These are phyloP conservation scores for Magnusiomyces tetraspermus DNA, from an alignment of 1,139 yeast genomes.

Conservation along the genomic window DNA sequence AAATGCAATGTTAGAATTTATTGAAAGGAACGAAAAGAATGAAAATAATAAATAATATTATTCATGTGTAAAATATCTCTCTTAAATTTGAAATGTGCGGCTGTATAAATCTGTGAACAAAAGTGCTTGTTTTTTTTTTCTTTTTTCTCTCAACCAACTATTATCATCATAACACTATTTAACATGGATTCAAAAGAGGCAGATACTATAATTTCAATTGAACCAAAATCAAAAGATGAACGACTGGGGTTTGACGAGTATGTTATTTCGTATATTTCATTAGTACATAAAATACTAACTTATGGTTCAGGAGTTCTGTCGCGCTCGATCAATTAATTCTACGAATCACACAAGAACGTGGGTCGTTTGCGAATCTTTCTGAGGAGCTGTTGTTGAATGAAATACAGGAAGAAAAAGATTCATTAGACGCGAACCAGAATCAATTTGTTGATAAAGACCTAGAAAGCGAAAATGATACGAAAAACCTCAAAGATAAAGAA, in stretches of 20 bases:
- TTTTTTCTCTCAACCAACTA: background rate
- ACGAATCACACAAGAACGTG: conserved; percentile 41
- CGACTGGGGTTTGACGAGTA: conserved; percentile 11
- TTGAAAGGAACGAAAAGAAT: background rate
- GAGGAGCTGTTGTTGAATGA: conserved; percentile 48
- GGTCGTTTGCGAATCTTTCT: conserved; percentile 41
- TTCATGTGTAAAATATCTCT: background rate
- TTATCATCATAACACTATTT: background rate
- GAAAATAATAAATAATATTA: too few species aligned
- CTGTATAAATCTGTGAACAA: too few species aligned
- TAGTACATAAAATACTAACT: background rate
- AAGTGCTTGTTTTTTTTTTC: too few species aligned
- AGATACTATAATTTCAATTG: conserved; percentile 13
- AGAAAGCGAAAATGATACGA: conserved; percentile 6
- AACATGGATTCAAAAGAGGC: background rate
- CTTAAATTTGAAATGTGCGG: background rate
- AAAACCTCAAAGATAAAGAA: conserved; percentile 7
- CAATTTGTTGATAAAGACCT: conserved; percentile 10
- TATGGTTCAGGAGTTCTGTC: conserved; percentile 6
- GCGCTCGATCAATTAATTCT: conserved; percentile 37
- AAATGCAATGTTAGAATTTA: background rate
- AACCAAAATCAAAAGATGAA: conserved; percentile 13
- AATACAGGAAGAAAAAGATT: conserved; percentile 25
- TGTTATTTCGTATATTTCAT: background rate
- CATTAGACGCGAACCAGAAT: conserved; percentile 10